Evolutionary conservation across 495 filamentous ascomycete genomes (phyloP).

Genomic region (Neurospora sublineolata): DNA sequence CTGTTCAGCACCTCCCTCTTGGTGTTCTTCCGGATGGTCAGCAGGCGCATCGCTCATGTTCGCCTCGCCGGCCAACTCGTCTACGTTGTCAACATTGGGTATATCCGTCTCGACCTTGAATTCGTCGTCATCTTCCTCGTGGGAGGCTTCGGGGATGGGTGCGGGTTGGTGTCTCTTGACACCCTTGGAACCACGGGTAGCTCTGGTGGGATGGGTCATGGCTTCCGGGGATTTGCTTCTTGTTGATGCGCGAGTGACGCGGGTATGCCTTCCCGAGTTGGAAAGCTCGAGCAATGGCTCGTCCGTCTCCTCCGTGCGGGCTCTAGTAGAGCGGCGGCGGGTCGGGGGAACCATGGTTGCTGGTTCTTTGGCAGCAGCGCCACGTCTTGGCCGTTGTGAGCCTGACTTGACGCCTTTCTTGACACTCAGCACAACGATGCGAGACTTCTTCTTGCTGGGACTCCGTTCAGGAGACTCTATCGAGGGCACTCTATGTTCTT

Average conservation of each 20-base stretch:
- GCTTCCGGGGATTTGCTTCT: conserved; percentile 56
- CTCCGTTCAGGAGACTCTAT: conserved; percentile 1
- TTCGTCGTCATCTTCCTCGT: conserved; percentile 23
- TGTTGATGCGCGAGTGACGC: conserved; percentile 33
- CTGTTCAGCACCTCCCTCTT: background rate
- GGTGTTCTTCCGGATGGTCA: background rate
- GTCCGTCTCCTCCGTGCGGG: conserved; percentile 35
- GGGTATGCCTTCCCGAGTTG: conserved; percentile 64
- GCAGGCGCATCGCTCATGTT: background rate
- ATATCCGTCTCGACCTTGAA: conserved; percentile 21
- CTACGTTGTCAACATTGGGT: conserved; percentile 17
- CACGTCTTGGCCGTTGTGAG: conserved; percentile 11
- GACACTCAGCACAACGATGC: conserved; percentile 21
- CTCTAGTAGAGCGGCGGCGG: conserved; percentile 31
- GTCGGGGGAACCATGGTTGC: conserved; percentile 16
- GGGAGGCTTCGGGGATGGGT: conserved; percentile 47
- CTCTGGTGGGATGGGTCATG: conserved; percentile 28
- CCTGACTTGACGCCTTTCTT: background rate
- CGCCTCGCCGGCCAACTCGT: conserved; percentile 2
- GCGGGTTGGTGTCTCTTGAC: conserved; percentile 44
- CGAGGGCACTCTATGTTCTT: background rate
- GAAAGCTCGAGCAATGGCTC: conserved; percentile 44
- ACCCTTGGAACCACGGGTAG: conserved; percentile 51
- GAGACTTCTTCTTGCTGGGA: conserved; percentile 11
- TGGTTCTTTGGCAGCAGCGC: conserved; percentile 8